Percentiles rank a stretch among this genome's conserved stretches.
phyloP scores from a whole-genome alignment of 371 early-diverging fungal species.

The Mortierella sp. region DNA sequence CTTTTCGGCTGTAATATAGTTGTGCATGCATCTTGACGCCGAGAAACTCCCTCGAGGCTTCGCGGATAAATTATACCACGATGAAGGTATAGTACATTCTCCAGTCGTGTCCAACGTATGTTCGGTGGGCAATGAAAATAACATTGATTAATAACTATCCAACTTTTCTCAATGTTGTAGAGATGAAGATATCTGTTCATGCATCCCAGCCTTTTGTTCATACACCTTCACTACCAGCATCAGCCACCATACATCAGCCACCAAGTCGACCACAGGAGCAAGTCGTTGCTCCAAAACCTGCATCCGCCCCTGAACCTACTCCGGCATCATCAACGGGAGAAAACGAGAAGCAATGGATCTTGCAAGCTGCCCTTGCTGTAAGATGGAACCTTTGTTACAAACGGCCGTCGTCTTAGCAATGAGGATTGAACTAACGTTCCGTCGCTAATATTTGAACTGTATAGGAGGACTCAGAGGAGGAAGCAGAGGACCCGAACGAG shows the following conservation, averaged over 20 bases:
- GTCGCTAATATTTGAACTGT: conserved; percentile 51
- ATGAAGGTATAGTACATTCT: conserved; percentile 55
- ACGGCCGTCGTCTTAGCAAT: not conserved
- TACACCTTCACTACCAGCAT: conserved; percentile 37
- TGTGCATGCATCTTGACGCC: conserved; percentile 68
- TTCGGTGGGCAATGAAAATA: not conserved
- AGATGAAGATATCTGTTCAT: conserved; percentile 44
- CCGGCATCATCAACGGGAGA: conserved; percentile 47
- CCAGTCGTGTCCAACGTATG: not conserved
- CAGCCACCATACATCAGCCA: conserved; percentile 19
- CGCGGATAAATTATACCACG: conserved; percentile 69
- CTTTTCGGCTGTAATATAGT: conserved; percentile 33
- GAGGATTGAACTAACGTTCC: conserved; percentile 1
- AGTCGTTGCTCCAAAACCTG: not conserved
- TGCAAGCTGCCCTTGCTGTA: conserved; percentile 52
- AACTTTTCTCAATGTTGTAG: conserved; percentile 10
- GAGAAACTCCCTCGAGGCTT: conserved; percentile 72
- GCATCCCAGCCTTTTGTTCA: conserved; percentile 20
- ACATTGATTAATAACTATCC: not conserved
- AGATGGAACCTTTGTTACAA: not conserved
- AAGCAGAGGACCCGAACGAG: conserved; percentile 52
- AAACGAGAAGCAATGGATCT: conserved; percentile 52
- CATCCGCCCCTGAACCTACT: conserved; percentile 1
- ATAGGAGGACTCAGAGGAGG: conserved; percentile 47
- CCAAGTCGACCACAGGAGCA: conserved; percentile 7